phyloP scores from a whole-genome alignment of 208 protist genomes.

The Wallacemonas sp. region DNA sequence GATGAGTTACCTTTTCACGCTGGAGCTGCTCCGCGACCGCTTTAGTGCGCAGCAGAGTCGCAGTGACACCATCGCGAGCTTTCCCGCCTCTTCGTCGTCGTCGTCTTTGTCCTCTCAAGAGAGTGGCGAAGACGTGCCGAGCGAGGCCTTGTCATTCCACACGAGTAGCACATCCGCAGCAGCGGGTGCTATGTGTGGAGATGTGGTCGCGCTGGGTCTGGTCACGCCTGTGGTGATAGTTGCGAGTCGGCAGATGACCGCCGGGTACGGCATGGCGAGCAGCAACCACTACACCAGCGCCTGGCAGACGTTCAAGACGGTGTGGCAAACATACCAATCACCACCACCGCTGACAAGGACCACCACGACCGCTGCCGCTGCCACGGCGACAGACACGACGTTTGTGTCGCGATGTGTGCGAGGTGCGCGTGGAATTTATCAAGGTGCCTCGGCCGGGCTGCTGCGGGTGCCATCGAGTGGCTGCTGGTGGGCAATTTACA shows the following conservation, averaged over 20 bases:
- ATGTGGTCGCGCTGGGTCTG: conserved; percentile 60
- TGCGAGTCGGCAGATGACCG: conserved; percentile 83
- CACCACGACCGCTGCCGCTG: background rate
- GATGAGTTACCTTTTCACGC: conserved; percentile 66
- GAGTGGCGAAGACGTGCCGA: background rate
- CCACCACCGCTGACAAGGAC: background rate
- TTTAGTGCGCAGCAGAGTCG: background rate
- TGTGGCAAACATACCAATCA: conserved; percentile 53
- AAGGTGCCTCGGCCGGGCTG: conserved; percentile 65
- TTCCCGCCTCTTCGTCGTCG: background rate
- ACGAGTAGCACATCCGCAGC: conserved; percentile 55
- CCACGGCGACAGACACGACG: too few relatives aligned
- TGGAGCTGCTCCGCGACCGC: conserved; percentile 47
- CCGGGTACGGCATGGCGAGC: conserved; percentile 68
- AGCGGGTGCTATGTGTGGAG: conserved; percentile 69
- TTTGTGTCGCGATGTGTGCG: conserved; percentile 1
- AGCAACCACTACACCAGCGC: conserved; percentile 47
- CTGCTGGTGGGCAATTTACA: conserved; percentile 86
- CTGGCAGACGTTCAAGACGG: conserved; percentile 35
- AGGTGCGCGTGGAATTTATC: conserved; percentile 49
- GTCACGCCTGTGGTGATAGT: conserved; percentile 71
- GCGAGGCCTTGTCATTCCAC: conserved; percentile 24
- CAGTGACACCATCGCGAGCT: background rate
- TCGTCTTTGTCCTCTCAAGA: background rate
- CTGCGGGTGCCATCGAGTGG: conserved; percentile 73